Evolutionary conservation across 805 yeast species (phyloP).

Genomic region (Suhomyces pyralidae): DNA sequence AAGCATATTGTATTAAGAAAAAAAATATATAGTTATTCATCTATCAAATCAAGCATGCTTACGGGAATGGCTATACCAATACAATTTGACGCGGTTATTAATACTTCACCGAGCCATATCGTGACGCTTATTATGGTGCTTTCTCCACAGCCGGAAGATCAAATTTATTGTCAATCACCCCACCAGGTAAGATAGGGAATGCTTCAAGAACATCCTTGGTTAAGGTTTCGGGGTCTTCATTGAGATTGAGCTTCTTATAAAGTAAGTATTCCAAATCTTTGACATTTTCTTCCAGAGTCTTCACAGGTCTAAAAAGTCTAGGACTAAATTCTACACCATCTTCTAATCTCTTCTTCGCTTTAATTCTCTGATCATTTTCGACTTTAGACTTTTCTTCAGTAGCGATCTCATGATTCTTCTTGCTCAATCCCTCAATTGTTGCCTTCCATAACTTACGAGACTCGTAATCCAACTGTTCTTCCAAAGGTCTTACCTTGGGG

Average conservation of each 20-base stretch:
- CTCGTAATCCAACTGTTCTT: conserved; percentile 78
- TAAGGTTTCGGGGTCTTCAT: conserved; percentile 42
- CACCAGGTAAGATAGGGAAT: conserved; percentile 85
- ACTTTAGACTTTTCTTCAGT: conserved; percentile 85
- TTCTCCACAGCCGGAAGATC: conserved; percentile 9
- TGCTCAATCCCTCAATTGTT: conserved; percentile 77
- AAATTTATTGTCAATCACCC: conserved; percentile 52
- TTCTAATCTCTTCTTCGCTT: conserved; percentile 70
- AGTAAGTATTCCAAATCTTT: conserved; percentile 61
- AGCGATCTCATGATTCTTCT: conserved; percentile 76
- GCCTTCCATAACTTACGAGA: conserved; percentile 80
- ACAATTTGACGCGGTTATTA: too few species aligned
- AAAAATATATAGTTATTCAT: too few species aligned
- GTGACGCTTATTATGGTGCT: background rate
- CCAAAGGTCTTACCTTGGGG: conserved; percentile 75
- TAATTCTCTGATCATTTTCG: conserved; percentile 79
- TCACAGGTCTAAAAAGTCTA: conserved; percentile 56
- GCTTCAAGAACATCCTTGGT: conserved; percentile 56
- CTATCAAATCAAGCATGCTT: too few species aligned
- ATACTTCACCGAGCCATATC: too few species aligned
- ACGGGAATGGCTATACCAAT: too few species aligned
- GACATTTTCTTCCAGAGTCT: conserved; percentile 9
- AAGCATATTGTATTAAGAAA: too few species aligned
- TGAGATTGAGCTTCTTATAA: conserved; percentile 55
- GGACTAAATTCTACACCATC: conserved; percentile 82